Percentiles rank a stretch among this genome's conserved stretches.
Conservation (phyloP, 2,329 filamentous ascomycete genomes). For the Beauveria brongniartii region DNA sequence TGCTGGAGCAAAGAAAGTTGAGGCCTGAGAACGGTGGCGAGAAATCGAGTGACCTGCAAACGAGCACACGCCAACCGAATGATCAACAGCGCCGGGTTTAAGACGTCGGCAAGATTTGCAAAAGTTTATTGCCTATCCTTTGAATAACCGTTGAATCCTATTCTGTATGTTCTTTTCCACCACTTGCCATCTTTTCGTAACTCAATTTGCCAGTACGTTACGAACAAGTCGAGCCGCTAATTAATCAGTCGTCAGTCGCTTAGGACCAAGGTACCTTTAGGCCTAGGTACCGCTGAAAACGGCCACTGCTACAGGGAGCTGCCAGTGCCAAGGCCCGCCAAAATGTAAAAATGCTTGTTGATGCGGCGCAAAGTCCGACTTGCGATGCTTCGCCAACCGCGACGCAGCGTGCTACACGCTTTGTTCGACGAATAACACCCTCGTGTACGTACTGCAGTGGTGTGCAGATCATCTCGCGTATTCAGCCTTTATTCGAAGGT, state of each 20-base stretch:
- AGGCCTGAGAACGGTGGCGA: not conserved
- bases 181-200: not conserved
- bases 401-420: not conserved
- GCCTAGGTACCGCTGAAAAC: not conserved
- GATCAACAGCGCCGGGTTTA: not conserved
- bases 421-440: not conserved
- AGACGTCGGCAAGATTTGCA: not conserved
- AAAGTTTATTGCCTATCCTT: not conserved
- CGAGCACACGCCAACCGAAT: not conserved
- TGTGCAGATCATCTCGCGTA: not conserved
- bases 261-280: not conserved
- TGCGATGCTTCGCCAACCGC: slow-evolving; percentile 3
- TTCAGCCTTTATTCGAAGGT: not conserved
- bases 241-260: not conserved
- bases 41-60: slow-evolving; percentile 7
- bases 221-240: not conserved
- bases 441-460: not conserved
- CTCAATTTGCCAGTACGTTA: not conserved
- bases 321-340: not conserved
- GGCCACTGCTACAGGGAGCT: not conserved
- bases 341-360: not conserved
- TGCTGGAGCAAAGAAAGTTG: slow-evolving; percentile 5
- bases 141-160: not conserved
- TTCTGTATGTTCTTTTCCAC: not conserved
- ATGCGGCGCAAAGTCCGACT: not conserved